Evolutionary conservation across 495 filamentous ascomycete species (phyloP), one percentile per base, ranked within the genome.

Genomic region (Penicillium cosmopolitanum): DNA sequence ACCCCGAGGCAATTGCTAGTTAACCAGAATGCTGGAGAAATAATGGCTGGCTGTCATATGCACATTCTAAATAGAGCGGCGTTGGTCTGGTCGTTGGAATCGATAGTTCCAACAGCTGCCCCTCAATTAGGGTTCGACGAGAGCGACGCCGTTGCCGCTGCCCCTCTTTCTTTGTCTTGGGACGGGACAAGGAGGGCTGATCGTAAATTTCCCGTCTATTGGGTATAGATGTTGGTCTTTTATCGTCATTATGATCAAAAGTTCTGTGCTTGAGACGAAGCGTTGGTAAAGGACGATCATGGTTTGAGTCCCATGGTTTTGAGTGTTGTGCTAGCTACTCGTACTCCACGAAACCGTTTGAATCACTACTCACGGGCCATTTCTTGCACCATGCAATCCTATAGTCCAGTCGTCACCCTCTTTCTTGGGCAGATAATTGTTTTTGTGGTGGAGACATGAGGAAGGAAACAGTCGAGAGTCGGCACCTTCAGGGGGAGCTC

Each of bases 71-170:
- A 9, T 48, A 28, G 40, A 43, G 15, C n/a, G 40, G 40, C 40
- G 40, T 43, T 43, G 44, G 44, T 28, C 11, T 12, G 7, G 16
- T 46, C 44, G 44, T 15, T 23, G 2, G 15, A 48, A 23, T 48
- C 44, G 21, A 48, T 48, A 25, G 44, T 28, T 48, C 44, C 44
- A 48, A 48, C 44, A 48, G 16, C 40, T 48, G 7, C 44, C 19
- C 21, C 44, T 12, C 18, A 28, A 13, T 48, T 48, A 48, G 44
- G 18, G 21, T 48, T 43, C 40, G 40, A 48, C 21, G 13, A 48
- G 8, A 18, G 21, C 44, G 44, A 28, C 44, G 23, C 44, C 44
- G 44, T 48, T 48, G 44, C 44, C 15, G 40, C 40, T 15, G 16
- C 44, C 44, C 9, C 44, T 48, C 19, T 48, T 48, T 48, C 44